These are phyloP conservation scores for Aureobasidium sp. DNA, from an alignment of 2,329 filamentous ascomycete species.

Conservation along the genomic window DNA sequence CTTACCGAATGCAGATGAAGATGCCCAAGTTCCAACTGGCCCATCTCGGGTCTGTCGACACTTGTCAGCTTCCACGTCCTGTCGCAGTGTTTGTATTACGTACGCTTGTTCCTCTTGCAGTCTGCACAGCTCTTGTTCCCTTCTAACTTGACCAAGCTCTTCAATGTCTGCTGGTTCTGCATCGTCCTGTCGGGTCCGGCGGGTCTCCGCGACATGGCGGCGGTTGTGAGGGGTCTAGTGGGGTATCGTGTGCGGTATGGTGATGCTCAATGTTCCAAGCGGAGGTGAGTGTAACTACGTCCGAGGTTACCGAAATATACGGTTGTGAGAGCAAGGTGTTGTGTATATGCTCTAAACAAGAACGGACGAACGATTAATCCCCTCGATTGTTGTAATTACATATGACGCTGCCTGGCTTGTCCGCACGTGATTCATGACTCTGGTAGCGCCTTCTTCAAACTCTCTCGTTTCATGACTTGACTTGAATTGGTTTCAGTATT, in stretches of 20 bases:
- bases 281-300: neutral
- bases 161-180: constrained; percentile 89
- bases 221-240: neutral
- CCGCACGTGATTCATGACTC: neutral
- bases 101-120: constrained; percentile 98
- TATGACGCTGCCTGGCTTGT: neutral
- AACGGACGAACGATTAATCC: neutral
- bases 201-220: constrained; percentile 68
- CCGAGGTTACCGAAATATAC: neutral
- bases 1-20: constrained; percentile 82
- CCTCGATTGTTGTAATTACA: neutral
- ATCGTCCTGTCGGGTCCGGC: constrained; percentile 79
- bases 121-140: constrained; percentile 95
- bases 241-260: neutral
- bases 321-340: neutral
- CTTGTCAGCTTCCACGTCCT: constrained; percentile 19
- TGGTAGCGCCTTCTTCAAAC: neutral
- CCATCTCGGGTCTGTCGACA: constrained; percentile 80
- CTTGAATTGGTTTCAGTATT: neutral
- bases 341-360: neutral
- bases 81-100: constrained; percentile 26
- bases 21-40: constrained; percentile 97
- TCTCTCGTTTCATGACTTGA: neutral
- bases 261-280: neutral
- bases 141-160: constrained; percentile 89